Evolutionary conservation across 768 basidiomycete species (phyloP), one percentile per base, ranked within the genome.

Genomic region (Agaricus blazei): DNA sequence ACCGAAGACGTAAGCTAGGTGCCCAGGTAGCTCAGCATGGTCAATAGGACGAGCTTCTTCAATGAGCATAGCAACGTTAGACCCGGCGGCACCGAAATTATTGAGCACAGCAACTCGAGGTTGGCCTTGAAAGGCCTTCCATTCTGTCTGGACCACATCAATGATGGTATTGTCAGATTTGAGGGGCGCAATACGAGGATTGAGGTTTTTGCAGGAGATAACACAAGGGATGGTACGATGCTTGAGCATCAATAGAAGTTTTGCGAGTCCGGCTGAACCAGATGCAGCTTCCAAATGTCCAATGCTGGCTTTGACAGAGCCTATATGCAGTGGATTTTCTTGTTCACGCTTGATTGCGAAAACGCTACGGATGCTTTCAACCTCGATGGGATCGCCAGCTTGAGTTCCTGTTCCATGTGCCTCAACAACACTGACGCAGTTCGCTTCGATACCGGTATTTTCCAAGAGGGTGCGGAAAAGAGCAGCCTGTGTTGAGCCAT

Each of bases 231-330:
- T 85, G 5, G 62, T 63, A 15, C 69, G 65, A 42, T 85, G 73
- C 28, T 68, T 73, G 31, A 91, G 58, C 88, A 90, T 90, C 46
- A 90, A 70, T 34, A 90, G 65, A 41, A 88, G 70, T 56, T 91
- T 91, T 5, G 82, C 86, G 3, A 90, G 77, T 14, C 87, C 80
- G 4, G 85, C 84, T 3, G 83, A 80, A 1, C 88, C 88, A 11
- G 87, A 89, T 14, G 89, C 87, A 0, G 87, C 87, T 62, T 89
- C 88, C 3, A 86, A 70, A 62, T 90, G 88, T 0, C 89, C 88
- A 23, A 89, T 80, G 63, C 87, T 90, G 7, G 80, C 84, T 59
- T 90, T 90, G 62, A 90, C 70, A 2, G 84, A 86, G 11, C 84
- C 84, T n/a, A 90, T 67, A 60, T 87, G 79, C 24, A 90, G 77